Conservation (phyloP, 495 filamentous ascomycete genomes). For the Bacidia gigantensis region DNA sequence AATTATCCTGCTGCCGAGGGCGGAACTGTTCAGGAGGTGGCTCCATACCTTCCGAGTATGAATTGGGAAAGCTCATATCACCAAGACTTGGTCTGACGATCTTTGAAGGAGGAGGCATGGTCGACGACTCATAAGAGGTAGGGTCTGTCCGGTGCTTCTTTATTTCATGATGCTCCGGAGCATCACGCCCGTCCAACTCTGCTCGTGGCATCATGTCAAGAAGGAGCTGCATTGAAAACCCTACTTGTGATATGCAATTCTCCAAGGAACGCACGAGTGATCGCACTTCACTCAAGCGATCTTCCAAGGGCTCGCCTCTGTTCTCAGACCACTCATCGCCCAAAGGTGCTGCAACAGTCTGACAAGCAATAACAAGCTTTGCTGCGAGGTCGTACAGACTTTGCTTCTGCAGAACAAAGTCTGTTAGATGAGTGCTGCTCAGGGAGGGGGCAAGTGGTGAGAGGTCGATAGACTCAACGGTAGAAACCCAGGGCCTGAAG, state of each 20-base stretch:
- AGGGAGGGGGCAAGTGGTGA: slow-evolving; percentile 47
- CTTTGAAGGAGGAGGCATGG: slow-evolving; percentile 35
- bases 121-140: slow-evolving; percentile 23
- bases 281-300: slow-evolving; percentile 65
- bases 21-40: slow-evolving; percentile 46
- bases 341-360: slow-evolving; percentile 74
- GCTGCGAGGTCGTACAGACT: slow-evolving; percentile 82
- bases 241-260: slow-evolving; percentile 71
- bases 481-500: slow-evolving; percentile 75
- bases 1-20: slow-evolving; percentile 46
- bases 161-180: slow-evolving; percentile 22
- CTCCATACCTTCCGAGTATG: slow-evolving; percentile 52
- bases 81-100: slow-evolving; percentile 39
- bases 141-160: slow-evolving; percentile 14
- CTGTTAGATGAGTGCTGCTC: slow-evolving; percentile 71
- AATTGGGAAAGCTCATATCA: slow-evolving; percentile 54
- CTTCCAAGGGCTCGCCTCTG: slow-evolving; percentile 83
- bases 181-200: neutral
- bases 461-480: slow-evolving; percentile 79
- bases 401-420: slow-evolving; percentile 85
- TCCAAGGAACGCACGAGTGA: slow-evolving; percentile 67
- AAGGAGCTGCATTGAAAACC: slow-evolving; percentile 74
- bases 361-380: slow-evolving; percentile 74
- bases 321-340: slow-evolving; percentile 91
- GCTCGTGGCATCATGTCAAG: slow-evolving; percentile 53